A percentile compares a stretch with the other conserved stretches of the same genome.
Conservation (phyloP, 306 rosid genomes). For the Malus sieversii region DNA sequence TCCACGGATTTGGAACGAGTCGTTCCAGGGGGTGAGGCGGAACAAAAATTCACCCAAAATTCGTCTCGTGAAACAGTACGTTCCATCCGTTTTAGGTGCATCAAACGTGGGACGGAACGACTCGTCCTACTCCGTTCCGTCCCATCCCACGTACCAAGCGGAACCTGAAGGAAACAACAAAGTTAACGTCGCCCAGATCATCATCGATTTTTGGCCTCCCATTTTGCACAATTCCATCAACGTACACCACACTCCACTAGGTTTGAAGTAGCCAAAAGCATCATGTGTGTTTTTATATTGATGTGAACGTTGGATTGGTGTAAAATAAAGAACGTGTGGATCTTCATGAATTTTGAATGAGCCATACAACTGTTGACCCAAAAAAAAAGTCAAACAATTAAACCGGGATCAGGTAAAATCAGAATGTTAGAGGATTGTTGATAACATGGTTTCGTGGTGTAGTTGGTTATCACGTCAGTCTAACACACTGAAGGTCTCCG, state of each 20-base stretch:
- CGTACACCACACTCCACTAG: not conserved
- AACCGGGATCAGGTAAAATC: accelerated
- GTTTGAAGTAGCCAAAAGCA: not conserved
- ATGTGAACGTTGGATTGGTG: constrained; percentile 23
- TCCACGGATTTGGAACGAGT: too few species aligned
- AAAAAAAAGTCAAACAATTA: not conserved
- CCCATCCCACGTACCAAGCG: too few species aligned
- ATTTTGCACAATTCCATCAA: not conserved
- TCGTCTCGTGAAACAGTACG: too few species aligned
- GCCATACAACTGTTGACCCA: not conserved
- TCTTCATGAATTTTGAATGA: constrained; percentile 34
- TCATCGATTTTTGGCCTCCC: constrained; percentile 20
- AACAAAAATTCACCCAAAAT: too few species aligned
- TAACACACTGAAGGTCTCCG: constrained; percentile 81
- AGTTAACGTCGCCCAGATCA: constrained; percentile 10
- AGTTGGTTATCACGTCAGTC: constrained; percentile 96
- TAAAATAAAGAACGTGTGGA: constrained; percentile 26
- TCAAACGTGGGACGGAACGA: too few species aligned
- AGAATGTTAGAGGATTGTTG: accelerated
- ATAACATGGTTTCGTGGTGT: constrained; percentile 39
- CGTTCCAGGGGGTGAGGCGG: too few species aligned
- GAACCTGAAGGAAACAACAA: not conserved
- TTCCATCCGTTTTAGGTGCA: too few species aligned
- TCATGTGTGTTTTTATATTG: not conserved
- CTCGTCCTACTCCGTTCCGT: too few species aligned